Conservation (phyloP, 2,329 filamentous ascomycete genomes). For the Diaporthe citriasiana region DNA sequence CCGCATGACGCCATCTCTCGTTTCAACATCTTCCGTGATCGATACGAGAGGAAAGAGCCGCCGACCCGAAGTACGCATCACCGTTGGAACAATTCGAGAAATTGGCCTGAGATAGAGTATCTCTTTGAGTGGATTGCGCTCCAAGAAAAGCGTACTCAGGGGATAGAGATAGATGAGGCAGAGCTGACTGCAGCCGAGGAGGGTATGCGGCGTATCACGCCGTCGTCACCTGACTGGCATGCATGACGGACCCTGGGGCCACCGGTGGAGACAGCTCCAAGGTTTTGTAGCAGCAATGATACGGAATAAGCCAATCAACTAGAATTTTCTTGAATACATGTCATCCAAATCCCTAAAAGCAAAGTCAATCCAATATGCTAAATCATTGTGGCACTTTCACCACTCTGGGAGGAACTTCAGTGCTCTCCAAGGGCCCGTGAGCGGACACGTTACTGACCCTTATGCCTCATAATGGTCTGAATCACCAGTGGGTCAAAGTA, state of each 20-base stretch:
- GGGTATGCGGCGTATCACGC: not conserved
- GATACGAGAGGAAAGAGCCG: conserved; percentile 12
- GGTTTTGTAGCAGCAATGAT: no score
- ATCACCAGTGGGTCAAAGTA: no score
- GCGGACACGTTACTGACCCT: no score
- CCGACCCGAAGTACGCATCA: not conserved
- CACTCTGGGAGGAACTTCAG: no score
- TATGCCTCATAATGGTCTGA: no score
- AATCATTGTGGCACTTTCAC: no score
- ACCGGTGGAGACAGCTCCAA: not conserved
- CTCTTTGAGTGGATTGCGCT: not conserved
- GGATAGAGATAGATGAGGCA: not conserved
- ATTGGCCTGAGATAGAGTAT: conserved; percentile 3
- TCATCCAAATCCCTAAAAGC: no score
- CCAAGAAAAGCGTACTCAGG: not conserved
- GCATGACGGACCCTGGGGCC: not conserved
- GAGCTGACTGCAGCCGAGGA: not conserved
- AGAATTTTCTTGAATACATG: no score
- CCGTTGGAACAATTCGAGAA: not conserved
- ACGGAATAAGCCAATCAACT: no score
- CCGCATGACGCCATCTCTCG: not conserved
- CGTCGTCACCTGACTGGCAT: not conserved
- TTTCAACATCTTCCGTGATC: conserved; percentile 5
- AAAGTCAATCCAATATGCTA: no score
- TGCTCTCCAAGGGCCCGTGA: not conserved